Base-by-base conservation (phyloP, 331 rosid species). In the Phaseolus coccineus region DNA sequence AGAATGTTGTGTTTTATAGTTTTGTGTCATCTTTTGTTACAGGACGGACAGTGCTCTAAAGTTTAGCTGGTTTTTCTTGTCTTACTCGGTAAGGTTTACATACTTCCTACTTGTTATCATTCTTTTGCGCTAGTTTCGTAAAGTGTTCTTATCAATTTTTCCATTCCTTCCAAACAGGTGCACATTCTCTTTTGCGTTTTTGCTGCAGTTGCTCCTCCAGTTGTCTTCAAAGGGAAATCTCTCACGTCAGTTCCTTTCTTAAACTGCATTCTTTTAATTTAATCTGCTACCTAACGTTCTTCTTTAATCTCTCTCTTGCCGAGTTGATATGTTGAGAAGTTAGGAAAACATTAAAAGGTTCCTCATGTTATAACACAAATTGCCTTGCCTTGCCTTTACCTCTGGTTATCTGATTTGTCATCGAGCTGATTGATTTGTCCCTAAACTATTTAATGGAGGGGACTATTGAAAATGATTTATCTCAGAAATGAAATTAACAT, bases 21-120 rank as follows among this genome's bases (percentile, higher is more conserved):
- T 65, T 14, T 80, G 58, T 53, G 64, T 19, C 40, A 50, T 71
- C 51, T 61, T 48, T 3, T 77, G 59, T 81, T 64, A 61, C 94
- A 96, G 99, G 89, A 91, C 93, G 27, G 99, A 96, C 39, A 96
- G 96, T 85, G 97, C 99, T 73, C 79, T 96, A 53, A 93, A 85
- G 89, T 96, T 93, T 81, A 91, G 91, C 67, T 83, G 89, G 96
- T 96, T 96, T 83, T 96, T 96, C 91, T 33, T 91, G 70, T 69
- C 42, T 78, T 96, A 96, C 82, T 0, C 42, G 89, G 99, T 85
- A 83, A 88, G 88, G 80, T 63, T 57, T 71, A 40, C 44, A 46
- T 53, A 24, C 72, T 77, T 46, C 19, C 71, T 25, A 39, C 40
- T 22, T 39, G 24, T 71, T 48, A 71, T 53, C 68, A 27, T 52